A percentile compares a stretch with the other conserved stretches of the same genome.
Conservation (phyloP, 2,329 filamentous ascomycete species). For the Trichoderma cornu-damae region DNA sequence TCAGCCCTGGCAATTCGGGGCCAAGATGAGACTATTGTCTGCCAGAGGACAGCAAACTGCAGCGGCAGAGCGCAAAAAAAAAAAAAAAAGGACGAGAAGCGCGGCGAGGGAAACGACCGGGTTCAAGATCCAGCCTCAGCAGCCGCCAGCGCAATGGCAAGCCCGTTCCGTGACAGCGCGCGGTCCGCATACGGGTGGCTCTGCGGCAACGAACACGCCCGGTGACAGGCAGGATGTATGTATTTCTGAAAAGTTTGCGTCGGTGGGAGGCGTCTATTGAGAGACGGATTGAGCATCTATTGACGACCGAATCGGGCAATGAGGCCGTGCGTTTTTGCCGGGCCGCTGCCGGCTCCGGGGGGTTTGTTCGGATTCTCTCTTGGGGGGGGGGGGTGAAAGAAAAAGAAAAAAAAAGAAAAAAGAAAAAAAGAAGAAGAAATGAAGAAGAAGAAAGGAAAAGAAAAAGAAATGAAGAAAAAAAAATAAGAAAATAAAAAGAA, state of each 20-base stretch:
- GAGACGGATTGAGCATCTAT: conserved; percentile 27
- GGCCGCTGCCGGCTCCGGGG: conserved; percentile 6
- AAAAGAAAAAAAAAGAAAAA: no score
- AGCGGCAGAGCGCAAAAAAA: not conserved
- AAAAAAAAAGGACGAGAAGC: no score
- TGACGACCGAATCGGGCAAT: conserved; percentile 33
- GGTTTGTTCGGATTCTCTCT: not conserved
- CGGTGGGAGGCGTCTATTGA: conserved; percentile 28
- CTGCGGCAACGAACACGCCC: no score
- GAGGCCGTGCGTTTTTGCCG: no score
- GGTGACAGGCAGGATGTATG: not conserved
- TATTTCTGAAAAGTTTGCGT: conserved; percentile 10
- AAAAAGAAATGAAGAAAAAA: no score
- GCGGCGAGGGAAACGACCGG: not conserved
- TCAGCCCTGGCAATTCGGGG: not conserved
- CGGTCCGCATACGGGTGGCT: no score
- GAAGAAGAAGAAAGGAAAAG: no score
- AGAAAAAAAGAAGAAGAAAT: no score
- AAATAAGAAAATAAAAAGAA: no score
- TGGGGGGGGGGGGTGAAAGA: no score
- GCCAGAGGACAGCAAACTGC: conserved; percentile 6
- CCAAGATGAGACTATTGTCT: conserved; percentile 5
- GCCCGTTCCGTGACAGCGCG: not conserved
- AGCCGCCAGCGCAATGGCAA: not conserved
- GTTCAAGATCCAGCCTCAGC: not conserved